These are phyloP conservation scores for Penicillium sclerotigenum DNA, from an alignment of 2,329 filamentous ascomycete genomes.

Conservation along the genomic window DNA sequence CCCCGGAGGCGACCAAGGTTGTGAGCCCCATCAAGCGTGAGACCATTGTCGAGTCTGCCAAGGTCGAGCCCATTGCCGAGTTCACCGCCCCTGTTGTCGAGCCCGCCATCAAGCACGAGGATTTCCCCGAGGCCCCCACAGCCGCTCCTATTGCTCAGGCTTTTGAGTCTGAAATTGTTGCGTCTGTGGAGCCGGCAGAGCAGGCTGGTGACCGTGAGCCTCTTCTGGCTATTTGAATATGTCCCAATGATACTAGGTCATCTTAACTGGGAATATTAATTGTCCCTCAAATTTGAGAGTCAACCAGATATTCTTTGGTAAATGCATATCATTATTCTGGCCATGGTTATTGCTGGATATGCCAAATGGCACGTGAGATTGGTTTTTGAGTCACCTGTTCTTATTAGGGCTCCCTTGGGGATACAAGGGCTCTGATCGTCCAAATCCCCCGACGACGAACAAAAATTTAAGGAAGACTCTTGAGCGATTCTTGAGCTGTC, in stretches of 20 bases:
- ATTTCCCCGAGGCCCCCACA: slow-evolving; percentile 50
- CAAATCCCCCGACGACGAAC: slow-evolving; percentile 11
- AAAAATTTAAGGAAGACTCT: slow-evolving; percentile 12
- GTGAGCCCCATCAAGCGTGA: slow-evolving; percentile 13
- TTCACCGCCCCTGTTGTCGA: slow-evolving; percentile 38
- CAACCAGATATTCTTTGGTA: background rate
- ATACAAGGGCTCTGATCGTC: slow-evolving; percentile 7
- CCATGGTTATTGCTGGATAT: slow-evolving; percentile 11
- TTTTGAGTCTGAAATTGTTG: slow-evolving; percentile 15
- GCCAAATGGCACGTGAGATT: slow-evolving; percentile 10
- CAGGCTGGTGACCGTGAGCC: slow-evolving; percentile 34
- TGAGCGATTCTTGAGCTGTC: slow-evolving; percentile 15
- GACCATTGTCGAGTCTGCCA: slow-evolving; percentile 1
- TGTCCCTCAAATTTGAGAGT: background rate
- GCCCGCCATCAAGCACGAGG: slow-evolving; percentile 42
- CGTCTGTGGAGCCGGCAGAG: slow-evolving; percentile 28
- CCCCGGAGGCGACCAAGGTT: slow-evolving; percentile 33
- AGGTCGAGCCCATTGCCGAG: slow-evolving; percentile 14
- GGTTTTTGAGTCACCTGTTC: background rate
- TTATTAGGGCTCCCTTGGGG: slow-evolving; percentile 7
- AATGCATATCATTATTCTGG: slow-evolving; percentile 5
- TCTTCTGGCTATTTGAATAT: slow-evolving; percentile 30
- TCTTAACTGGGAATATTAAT: background rate
- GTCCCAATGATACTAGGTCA: background rate
- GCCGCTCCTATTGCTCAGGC: slow-evolving; percentile 35